phyloP scores from a whole-genome alignment of 2,329 filamentous ascomycete species.

The Neofusicoccum umdonicola region DNA sequence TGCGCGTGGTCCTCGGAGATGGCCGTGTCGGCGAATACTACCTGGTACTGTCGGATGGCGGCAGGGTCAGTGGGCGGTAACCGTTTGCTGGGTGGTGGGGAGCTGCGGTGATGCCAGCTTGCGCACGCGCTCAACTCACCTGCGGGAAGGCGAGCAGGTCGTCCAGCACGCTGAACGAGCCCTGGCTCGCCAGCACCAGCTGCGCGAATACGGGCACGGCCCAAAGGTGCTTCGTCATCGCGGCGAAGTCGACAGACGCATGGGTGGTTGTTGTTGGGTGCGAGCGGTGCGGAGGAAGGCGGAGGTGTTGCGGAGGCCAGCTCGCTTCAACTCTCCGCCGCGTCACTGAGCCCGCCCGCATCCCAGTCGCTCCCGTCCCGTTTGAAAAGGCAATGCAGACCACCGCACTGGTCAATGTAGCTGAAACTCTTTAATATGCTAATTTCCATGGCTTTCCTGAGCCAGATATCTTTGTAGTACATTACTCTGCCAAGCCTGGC shows the following conservation, averaged over 20 bases:
- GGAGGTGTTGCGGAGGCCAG: constrained; percentile 18
- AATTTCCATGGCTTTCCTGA: neutral
- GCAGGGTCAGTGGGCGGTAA: neutral
- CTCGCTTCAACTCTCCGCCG: constrained; percentile 10
- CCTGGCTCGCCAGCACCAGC: constrained; percentile 52
- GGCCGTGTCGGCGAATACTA: constrained; percentile 71
- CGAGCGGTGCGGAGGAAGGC: neutral
- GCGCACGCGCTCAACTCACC: constrained; percentile 48
- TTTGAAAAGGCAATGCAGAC: too few relatives aligned
- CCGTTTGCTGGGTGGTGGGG: neutral
- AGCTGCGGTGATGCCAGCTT: constrained; percentile 9
- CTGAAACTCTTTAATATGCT: neutral
- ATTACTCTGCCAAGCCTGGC: constrained; percentile 2
- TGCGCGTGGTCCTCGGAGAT: constrained; percentile 70
- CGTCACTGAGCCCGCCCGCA: neutral
- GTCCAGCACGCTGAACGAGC: constrained; percentile 79
- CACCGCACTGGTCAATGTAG: neutral
- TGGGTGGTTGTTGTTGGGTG: neutral
- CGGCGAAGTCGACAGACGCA: neutral
- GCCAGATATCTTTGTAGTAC: neutral
- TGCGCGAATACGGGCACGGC: constrained; percentile 48
- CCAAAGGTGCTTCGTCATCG: constrained; percentile 47
- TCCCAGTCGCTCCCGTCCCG: neutral
- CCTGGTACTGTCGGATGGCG: constrained; percentile 64
- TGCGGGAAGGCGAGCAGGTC: constrained; percentile 85